Evolutionary conservation across 192 early-diverging fungal genomes (phyloP).

Genomic region (Gaertneriomyces sp.): DNA sequence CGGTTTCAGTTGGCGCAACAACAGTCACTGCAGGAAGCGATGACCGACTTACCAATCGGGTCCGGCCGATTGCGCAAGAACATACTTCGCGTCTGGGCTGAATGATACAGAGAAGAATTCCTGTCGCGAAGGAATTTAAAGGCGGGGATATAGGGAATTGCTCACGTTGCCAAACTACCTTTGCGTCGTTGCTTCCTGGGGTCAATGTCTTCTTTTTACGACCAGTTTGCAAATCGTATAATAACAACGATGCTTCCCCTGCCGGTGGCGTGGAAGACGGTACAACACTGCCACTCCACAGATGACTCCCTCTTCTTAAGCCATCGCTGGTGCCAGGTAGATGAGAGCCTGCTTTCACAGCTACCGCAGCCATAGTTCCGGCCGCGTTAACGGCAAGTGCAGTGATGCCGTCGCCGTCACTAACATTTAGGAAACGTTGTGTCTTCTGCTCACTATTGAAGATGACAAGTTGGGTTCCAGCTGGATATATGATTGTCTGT

Average conservation of each 20-base stretch:
- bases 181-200: slow-evolving; percentile 1
- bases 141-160: no score
- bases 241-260: slow-evolving; percentile 5
- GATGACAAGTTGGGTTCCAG: slow-evolving; percentile 44
- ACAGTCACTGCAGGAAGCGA: neutral
- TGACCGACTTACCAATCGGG: slow-evolving; percentile 29
- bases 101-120: slow-evolving; percentile 49
- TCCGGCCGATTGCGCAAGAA: slow-evolving; percentile 43
- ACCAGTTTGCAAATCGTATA: slow-evolving; percentile 20
- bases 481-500: slow-evolving; percentile 48
- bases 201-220: slow-evolving; percentile 36
- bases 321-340: neutral
- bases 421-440: slow-evolving; percentile 46
- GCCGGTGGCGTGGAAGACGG: neutral
- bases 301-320: neutral
- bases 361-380: slow-evolving; percentile 20
- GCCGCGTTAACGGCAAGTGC: slow-evolving; percentile 34
- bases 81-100: slow-evolving; percentile 39
- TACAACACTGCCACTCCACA: neutral
- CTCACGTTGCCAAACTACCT: neutral
- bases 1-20: neutral
- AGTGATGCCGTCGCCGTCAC: slow-evolving; percentile 44
- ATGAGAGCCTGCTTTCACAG: slow-evolving; percentile 1
- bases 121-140: slow-evolving; percentile 9
- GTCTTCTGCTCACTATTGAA: slow-evolving; percentile 55